Evolutionary conservation across 495 filamentous ascomycete species (phyloP).

Genomic region (Podospora pseudopauciseta): DNA sequence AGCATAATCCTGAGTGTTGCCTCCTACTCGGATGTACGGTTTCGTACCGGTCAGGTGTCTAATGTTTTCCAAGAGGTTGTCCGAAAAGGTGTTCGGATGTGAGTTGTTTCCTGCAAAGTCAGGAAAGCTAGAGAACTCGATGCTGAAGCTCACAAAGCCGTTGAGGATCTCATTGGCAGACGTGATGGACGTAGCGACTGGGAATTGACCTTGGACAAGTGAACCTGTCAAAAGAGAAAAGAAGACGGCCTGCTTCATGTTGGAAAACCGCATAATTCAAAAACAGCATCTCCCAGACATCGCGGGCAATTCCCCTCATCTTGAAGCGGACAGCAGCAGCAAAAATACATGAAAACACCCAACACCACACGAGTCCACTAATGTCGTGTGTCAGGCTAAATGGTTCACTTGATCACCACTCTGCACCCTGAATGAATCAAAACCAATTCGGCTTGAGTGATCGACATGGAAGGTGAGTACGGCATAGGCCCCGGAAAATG

Average conservation of each 20-base stretch:
- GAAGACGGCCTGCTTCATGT: background rate
- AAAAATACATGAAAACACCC: background rate
- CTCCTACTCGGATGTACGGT: constrained; percentile 58
- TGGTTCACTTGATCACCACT: background rate
- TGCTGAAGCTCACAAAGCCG: constrained; percentile 56
- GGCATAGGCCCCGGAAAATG: background rate
- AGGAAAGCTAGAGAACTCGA: constrained; percentile 60
- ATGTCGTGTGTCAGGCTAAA: background rate
- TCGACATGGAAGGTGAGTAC: background rate
- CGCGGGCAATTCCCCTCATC: background rate
- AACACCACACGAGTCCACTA: background rate
- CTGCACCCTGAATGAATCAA: background rate
- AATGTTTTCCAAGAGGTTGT: constrained; percentile 54
- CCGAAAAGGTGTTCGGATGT: constrained; percentile 54
- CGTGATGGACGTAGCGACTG: constrained; percentile 10
- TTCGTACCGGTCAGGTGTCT: constrained; percentile 46
- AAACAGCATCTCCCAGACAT: background rate
- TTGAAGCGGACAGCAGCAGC: constrained; percentile 1
- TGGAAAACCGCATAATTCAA: background rate
- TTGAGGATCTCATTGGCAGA: constrained; percentile 41
- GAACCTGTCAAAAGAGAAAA: background rate
- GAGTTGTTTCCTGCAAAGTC: constrained; percentile 57
- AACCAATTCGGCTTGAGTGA: background rate
- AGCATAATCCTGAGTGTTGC: constrained; percentile 61
- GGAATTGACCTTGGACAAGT: constrained; percentile 17